Evolutionary conservation across 2,329 filamentous ascomycete genomes (phyloP), one percentile per base, ranked within the genome.

Genomic region (Alternaria atra): DNA sequence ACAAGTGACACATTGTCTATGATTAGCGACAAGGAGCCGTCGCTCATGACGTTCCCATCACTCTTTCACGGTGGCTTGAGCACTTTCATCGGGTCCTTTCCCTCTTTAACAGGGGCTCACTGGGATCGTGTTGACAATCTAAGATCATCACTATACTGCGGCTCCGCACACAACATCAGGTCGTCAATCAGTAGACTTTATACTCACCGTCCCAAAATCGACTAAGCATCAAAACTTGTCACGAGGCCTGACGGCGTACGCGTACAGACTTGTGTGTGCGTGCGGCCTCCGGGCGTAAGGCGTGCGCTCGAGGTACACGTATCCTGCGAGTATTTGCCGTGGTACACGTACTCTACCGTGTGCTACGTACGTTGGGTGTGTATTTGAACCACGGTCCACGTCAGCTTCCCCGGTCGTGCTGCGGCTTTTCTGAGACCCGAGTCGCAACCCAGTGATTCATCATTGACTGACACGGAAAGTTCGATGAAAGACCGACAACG

Each of bases 381-480:
- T 56, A 47, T 44, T 30, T 50, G 50, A 47, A 42, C 53, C 42
- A 56, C 46, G 47, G 47, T 53, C 52, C 52, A 54, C 60, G 60
- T 63, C 57, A 60, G 43, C 60, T 50, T 60, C 46, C 57, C 57
- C 57, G 57, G 57, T 60, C 57, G 57, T 60, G 57, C 57, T 60
- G 52, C 52, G 35, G 46, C 12, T 27, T 52, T 42, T 52, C 60
- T 52, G 48, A 48, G 47, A 39, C 34, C 37, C 37, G 44, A 58
- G 40, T n/a, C 43, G 32, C 20, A 58, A 42, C 27, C 47, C 37
- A 40, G 25, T 29, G 50, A 52, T 35, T 35, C 51, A 48, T 10
- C 34, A 47, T 32, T 35, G 39, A 48, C 10, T 30, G 17, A 58
- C 35, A 34, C 17, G 8, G 52, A 23, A 48, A 59, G 48, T 50